Conservation (phyloP, 345 rosid genomes). For the Populus tremula region DNA sequence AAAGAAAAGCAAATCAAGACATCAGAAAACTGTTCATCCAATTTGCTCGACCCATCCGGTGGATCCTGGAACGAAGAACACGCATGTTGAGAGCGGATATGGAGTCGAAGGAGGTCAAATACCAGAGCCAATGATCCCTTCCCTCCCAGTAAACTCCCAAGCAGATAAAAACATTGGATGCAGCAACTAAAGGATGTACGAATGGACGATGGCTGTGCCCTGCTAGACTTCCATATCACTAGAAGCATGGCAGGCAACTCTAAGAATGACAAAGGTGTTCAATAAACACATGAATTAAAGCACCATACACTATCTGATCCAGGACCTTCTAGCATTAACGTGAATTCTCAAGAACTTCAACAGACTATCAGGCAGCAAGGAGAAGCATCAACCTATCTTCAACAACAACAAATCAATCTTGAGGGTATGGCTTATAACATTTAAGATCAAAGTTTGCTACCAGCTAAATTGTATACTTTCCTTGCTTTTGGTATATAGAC, state of each 20-base stretch:
- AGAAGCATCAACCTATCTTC: background rate
- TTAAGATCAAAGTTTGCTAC: background rate
- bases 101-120: background rate
- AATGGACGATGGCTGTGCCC: background rate
- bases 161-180: background rate
- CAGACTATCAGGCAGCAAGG: background rate
- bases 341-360: background rate
- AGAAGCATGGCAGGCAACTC: too few relatives aligned
- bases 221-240: too few relatives aligned
- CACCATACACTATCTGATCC: background rate
- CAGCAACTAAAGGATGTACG: background rate
- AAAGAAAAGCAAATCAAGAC: background rate
- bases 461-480: background rate
- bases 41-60: background rate
- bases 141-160: background rate
- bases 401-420: background rate
- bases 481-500: background rate
- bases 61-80: background rate
- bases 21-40: too few relatives aligned
- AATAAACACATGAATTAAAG: background rate
- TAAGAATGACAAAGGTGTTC: background rate
- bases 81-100: background rate
- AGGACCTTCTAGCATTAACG: background rate
- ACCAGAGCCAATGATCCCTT: too few relatives aligned
- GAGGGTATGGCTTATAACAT: background rate